Evolutionary conservation across 1,284 basidiomycete species (phyloP).

Genomic region (Puccinia polysora): DNA sequence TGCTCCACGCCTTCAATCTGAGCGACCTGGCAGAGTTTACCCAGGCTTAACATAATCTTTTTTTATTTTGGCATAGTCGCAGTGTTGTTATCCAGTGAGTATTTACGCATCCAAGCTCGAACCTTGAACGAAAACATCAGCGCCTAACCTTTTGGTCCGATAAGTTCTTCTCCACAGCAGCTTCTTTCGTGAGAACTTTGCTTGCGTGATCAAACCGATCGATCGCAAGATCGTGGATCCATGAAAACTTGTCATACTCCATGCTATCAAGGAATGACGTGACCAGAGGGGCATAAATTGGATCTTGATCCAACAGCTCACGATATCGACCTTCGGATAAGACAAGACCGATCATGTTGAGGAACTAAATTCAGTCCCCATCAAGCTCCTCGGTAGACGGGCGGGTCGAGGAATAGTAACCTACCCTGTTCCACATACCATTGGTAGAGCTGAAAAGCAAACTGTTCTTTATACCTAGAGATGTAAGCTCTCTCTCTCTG

Average conservation of each 20-base stretch:
- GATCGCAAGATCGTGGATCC: slow-evolving; percentile 82
- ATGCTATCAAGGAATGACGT: slow-evolving; percentile 23
- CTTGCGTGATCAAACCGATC: slow-evolving; percentile 66
- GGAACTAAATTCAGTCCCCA: too few species aligned
- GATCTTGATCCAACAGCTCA: slow-evolving; percentile 53
- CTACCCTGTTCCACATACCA: slow-evolving; percentile 60
- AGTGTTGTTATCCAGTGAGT: too few species aligned
- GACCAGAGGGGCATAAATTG: slow-evolving; percentile 23
- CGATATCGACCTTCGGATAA: slow-evolving; percentile 62
- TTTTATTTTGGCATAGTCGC: too few species aligned
- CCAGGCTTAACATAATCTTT: slow-evolving; percentile 82
- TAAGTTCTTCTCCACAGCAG: slow-evolving; percentile 61
- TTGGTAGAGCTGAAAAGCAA: slow-evolving; percentile 78
- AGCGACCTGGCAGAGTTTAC: slow-evolving; percentile 78
- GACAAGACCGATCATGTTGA: too few species aligned
- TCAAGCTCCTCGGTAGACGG: too few species aligned
- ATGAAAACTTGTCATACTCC: slow-evolving; percentile 57
- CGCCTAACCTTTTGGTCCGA: slow-evolving; percentile 62
- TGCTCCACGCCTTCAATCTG: slow-evolving; percentile 57
- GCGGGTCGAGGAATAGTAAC: slow-evolving; percentile 44
- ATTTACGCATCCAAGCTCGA: too few species aligned
- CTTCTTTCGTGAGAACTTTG: slow-evolving; percentile 62
- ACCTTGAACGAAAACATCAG: too few species aligned
- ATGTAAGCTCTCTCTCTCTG: slow-evolving; percentile 62
- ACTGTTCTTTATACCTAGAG: slow-evolving; percentile 72